phyloP scores from a whole-genome alignment of 2,329 filamentous ascomycete species.

The Chaetomium olivaceum region DNA sequence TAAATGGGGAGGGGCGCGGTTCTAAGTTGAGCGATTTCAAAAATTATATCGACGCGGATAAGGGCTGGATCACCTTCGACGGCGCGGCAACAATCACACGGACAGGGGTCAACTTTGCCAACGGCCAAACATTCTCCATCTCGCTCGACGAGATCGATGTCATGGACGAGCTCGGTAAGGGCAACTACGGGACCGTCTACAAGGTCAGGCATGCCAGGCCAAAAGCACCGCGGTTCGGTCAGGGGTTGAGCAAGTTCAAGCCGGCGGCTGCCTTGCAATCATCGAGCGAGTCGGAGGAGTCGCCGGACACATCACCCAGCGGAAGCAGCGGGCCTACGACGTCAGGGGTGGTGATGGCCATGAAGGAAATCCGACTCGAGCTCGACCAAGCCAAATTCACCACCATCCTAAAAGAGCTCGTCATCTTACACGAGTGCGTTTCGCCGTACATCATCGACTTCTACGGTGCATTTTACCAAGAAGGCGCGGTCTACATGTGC shows the following conservation, averaged over 20 bases:
- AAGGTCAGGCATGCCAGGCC: conserved; percentile 85
- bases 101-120: conserved; percentile 87
- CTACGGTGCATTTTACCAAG: conserved; percentile 98
- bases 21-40: conserved; percentile 62
- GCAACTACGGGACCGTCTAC: conserved; percentile 98
- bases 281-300: conserved; percentile 40
- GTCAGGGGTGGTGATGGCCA: conserved; percentile 88
- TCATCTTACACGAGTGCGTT: conserved; percentile 91
- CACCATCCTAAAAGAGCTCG: conserved; percentile 95
- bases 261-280: conserved; percentile 40
- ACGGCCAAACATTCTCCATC: conserved; percentile 86
- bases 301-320: conserved; percentile 36
- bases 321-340: conserved; percentile 44
- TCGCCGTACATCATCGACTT: conserved; percentile 98
- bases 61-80: conserved; percentile 87
- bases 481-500: conserved; percentile 98
- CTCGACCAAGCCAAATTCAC: conserved; percentile 96
- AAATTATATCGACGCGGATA: conserved; percentile 87
- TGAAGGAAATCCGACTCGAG: conserved; percentile 97
- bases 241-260: conserved; percentile 56
- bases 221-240: conserved; percentile 57
- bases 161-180: conserved; percentile 90
- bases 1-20: conserved; percentile 43
- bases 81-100: conserved; percentile 89
- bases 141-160: conserved; percentile 95